phyloP scores from a whole-genome alignment of 2,329 filamentous ascomycete genomes.

The Phialophora expanda region DNA sequence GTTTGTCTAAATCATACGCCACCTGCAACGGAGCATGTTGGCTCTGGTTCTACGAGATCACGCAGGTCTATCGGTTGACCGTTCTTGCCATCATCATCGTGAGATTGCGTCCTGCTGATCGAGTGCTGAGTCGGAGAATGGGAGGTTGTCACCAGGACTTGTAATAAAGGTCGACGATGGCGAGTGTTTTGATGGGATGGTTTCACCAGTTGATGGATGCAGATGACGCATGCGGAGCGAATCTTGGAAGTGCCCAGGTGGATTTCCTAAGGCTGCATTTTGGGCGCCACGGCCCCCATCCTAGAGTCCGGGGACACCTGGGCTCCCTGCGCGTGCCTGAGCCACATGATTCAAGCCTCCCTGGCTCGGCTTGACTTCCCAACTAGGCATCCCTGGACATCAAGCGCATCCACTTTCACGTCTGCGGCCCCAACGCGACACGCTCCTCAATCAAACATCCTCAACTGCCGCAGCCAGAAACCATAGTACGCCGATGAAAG shows the following conservation, averaged over 20 bases:
- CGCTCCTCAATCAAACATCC: constrained; percentile 13
- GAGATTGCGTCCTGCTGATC: neutral
- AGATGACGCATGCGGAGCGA: constrained; percentile 29
- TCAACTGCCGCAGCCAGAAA: neutral
- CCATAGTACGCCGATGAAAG: neutral
- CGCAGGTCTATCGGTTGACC: neutral
- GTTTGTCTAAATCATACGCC: neutral
- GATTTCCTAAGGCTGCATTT: neutral
- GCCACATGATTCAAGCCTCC: constrained; percentile 16
- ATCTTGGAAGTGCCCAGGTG: neutral
- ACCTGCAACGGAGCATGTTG: neutral
- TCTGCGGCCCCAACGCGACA: constrained; percentile 27
- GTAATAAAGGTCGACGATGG: neutral
- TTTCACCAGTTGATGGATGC: constrained; percentile 19
- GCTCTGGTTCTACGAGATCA: neutral
- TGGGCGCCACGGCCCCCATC: neutral
- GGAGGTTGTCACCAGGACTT: neutral
- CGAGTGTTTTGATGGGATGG: neutral
- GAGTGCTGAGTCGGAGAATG: neutral
- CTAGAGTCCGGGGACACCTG: neutral
- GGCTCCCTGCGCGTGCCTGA: neutral
- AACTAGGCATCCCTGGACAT: neutral
- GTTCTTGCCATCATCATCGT: neutral
- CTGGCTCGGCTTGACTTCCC: constrained; percentile 12
- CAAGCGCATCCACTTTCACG: constrained; percentile 11